Base-by-base conservation (phyloP, 805 yeast species). In the Zygosaccharomyces bisporus region DNA sequence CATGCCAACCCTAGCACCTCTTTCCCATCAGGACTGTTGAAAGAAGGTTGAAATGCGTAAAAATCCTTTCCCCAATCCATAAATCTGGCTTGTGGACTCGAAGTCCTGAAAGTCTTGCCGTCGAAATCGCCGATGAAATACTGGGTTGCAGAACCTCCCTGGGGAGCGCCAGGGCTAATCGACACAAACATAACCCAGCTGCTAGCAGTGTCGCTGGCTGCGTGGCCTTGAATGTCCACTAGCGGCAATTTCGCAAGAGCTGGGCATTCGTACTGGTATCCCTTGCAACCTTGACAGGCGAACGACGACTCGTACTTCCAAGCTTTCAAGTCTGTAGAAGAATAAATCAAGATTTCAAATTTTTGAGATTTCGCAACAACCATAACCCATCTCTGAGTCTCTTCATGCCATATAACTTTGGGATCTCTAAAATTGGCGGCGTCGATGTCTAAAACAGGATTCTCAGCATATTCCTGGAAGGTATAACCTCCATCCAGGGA, bases 181-280 rank as follows among this genome's bases (percentile, higher is more conserved):
- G 72, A 66, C 7, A 70, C 27, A 39, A 67, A 54, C 61, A 70
- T 45, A 9, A 70, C 70, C 72, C 73, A 69, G 42, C 61, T 63
- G 49, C 57, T 34, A 40, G 41, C 34, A 3, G 43, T 21, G 13
- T 30, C 4, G 5, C 41, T 32, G 18, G 34, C 17, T 21, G 36
- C 43, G 23, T 39, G 41, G 34, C 33, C 41, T 14, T 39, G 42
- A 31, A 34, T 30, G 30, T 39, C 35, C 55, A 39, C 61, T 47
- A 47, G 16, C 6, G 65, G 66, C 7, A 68, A 52, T 34, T 62
- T 58, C 13, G 61, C 58, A 39, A 70, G 46, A 27, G 69, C 69
- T 1, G 74, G 74, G 46, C 73, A 70, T 51, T 70, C 74, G 49
- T 69, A 70, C 46, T 70, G 73, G 49, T 50, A 63, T 2, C 73